Evolutionary conservation across 306 rosid genomes (phyloP).

Genomic region (Ormosia semicastrata): DNA sequence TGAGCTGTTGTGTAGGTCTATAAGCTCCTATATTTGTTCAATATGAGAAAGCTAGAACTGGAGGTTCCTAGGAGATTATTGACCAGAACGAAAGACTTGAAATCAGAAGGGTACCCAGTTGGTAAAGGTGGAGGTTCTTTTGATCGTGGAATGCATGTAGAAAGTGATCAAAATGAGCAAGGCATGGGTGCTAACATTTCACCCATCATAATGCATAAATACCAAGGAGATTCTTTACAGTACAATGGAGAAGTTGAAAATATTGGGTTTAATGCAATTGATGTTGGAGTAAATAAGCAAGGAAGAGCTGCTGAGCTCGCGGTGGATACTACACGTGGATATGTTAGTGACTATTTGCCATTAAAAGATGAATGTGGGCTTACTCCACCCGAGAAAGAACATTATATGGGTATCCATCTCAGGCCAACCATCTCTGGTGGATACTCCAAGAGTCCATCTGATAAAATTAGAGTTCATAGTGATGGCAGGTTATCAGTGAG

Average conservation of each 20-base stretch:
- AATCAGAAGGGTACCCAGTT: background rate
- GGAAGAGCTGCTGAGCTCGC: constrained; percentile 11
- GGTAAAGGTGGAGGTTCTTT: constrained; percentile 24
- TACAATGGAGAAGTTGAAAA: constrained; percentile 1
- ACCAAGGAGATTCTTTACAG: constrained; percentile 25
- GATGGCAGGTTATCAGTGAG: constrained; percentile 18
- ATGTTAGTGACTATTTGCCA: constrained; percentile 20
- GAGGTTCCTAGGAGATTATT: constrained; percentile 17
- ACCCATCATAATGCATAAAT: background rate
- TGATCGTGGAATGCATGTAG: constrained; percentile 20
- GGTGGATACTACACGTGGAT: constrained; percentile 12
- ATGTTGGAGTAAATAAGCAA: constrained; percentile 4
- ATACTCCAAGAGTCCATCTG: constrained; percentile 21
- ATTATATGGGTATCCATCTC: background rate
- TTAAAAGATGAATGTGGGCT: constrained; percentile 22
- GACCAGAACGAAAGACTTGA: constrained; percentile 3
- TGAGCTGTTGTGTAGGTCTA: constrained; percentile 39
- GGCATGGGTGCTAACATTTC: constrained; percentile 2
- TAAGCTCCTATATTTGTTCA: constrained; percentile 50
- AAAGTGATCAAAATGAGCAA: constrained; percentile 18
- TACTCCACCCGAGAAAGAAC: constrained; percentile 20
- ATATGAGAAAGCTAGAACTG: constrained; percentile 24
- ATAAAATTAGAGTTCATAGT: constrained; percentile 14
- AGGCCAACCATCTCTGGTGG: constrained; percentile 24
- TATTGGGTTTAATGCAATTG: constrained; percentile 13